phyloP scores from a whole-genome alignment of 208 protist species.

The Wallacemonas rigidus region DNA sequence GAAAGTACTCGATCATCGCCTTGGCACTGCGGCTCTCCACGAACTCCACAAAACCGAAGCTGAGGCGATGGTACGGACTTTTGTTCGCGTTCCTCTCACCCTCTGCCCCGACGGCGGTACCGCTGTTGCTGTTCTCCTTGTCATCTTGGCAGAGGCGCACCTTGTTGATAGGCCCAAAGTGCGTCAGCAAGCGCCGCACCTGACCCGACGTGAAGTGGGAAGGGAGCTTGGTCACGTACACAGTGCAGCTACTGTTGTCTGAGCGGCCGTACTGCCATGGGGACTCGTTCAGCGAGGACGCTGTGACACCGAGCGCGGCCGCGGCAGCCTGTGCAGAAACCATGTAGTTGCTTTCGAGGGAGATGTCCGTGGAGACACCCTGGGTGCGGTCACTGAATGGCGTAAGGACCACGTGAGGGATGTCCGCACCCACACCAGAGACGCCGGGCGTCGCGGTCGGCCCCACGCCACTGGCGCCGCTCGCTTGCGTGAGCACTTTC shows the following conservation, averaged over 20 bases:
- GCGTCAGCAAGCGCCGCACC: conserved; percentile 67
- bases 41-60: conserved; percentile 85
- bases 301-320: background rate
- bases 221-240: conserved; percentile 86
- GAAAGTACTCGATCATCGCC: conserved; percentile 86
- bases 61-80: conserved; percentile 35
- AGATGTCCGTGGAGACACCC: conserved; percentile 48
- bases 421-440: conserved; percentile 9
- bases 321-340: background rate
- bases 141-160: conserved; percentile 80
- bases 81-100: conserved; percentile 19
- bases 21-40: conserved; percentile 48
- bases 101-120: conserved; percentile 23
- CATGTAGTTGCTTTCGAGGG: conserved; percentile 34
- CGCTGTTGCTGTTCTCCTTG: conserved; percentile 45
- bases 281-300: conserved; percentile 1
- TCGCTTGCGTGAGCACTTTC: conserved; percentile 14
- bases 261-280: conserved; percentile 21
- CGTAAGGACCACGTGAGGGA: conserved; percentile 44
- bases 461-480: background rate
- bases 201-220: conserved; percentile 55
- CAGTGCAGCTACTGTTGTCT: conserved; percentile 67
- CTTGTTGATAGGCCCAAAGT: conserved; percentile 88
- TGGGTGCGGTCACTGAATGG: conserved; percentile 48
- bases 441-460: background rate